Percentiles rank a stretch among this genome's conserved stretches.
Conservation (phyloP, 768 basidiomycete species). For the Kwoniella mangroviensis region DNA sequence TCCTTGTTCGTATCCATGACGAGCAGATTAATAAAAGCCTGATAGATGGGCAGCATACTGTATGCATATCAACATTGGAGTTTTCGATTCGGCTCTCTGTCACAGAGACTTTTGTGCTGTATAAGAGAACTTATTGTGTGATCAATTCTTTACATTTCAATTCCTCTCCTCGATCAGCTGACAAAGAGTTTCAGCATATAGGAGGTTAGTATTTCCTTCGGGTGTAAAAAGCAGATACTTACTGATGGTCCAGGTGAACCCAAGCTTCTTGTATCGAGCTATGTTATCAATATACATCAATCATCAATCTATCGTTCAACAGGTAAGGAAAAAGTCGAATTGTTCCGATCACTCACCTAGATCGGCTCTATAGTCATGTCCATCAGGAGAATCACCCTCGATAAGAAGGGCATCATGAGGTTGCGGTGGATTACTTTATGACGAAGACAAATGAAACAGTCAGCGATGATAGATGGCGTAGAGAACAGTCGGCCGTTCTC, state of each 20-base stretch:
- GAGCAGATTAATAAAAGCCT: no score
- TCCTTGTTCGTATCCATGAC: no score
- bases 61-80: not conserved
- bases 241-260: constrained; percentile 20
- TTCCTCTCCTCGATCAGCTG: constrained; percentile 18
- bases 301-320: not conserved
- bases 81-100: no score
- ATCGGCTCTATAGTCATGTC: constrained; percentile 16
- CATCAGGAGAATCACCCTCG: constrained; percentile 15
- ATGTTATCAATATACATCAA: not conserved
- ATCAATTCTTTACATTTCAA: constrained; percentile 9
- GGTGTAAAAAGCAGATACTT: not conserved
- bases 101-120: no score
- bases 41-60: not conserved
- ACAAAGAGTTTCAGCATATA: not conserved
- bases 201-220: not conserved
- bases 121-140: not conserved
- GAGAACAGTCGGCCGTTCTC: no score
- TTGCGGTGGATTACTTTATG: constrained; percentile 2
- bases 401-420: constrained; percentile 9
- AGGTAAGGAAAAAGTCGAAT: not conserved
- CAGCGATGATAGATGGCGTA: not conserved
- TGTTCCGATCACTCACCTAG: constrained; percentile 13
- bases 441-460: not conserved
- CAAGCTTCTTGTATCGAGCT: constrained; percentile 15